These are phyloP conservation scores for Beauveria sp. DNA, from an alignment of 2,329 filamentous ascomycete species.

Conservation along the genomic window DNA sequence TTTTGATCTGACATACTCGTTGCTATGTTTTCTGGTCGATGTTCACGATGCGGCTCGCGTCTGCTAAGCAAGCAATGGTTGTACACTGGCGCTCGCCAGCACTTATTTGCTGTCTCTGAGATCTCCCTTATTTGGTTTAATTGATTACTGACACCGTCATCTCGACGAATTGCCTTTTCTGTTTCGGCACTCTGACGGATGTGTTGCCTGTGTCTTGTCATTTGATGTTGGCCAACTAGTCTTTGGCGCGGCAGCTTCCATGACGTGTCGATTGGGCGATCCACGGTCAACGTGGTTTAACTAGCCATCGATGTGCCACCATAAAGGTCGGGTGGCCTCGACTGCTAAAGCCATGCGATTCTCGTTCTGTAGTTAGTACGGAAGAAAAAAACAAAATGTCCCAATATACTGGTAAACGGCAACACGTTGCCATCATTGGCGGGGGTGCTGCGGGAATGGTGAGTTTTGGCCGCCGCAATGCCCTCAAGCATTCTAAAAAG, in stretches of 20 bases:
- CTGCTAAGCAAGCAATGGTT: neutral
- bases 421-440: conserved; percentile 48
- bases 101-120: neutral
- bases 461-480: conserved; percentile 3
- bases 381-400: neutral
- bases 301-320: neutral
- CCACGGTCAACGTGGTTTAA: neutral
- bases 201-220: too few relatives aligned
- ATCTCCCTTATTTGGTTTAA: neutral
- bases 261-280: conserved; percentile 7
- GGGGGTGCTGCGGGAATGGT: conserved; percentile 57
- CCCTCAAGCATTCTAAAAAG: neutral
- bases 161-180: neutral
- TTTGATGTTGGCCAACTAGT: neutral
- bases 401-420: conserved; percentile 25
- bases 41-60: neutral
- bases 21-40: neutral
- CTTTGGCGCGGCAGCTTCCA: neutral
- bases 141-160: neutral
- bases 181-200: neutral
- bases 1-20: neutral
- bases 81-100: neutral
- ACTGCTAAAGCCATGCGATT: too few relatives aligned
- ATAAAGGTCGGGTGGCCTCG: neutral
- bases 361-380: too few relatives aligned